Evolutionary conservation across 352 stramenopile species (phyloP), one percentile per base, ranked within the genome.

Genomic region (Phytophthora fragariae): DNA sequence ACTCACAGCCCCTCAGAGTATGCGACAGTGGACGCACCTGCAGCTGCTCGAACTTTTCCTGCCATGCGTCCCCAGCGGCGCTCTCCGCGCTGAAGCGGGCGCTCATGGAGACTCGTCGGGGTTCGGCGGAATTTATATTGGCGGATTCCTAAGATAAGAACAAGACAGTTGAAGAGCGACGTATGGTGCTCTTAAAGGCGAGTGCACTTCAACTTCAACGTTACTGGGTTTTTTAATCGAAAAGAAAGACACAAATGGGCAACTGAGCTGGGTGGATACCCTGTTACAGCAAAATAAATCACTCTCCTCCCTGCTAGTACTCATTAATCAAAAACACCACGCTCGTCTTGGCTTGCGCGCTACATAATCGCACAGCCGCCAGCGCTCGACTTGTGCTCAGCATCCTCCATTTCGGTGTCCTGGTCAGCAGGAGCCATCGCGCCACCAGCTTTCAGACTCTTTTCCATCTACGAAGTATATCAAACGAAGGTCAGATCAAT

Each of bases 1-100:
- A 5, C 15, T 11, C 14, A 50, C 15, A 11, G 14, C 41, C 41
- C 41, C 15, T 11, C 15, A 41, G 9, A 12, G 35, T 11, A 33
- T 21, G 14, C 4, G 56, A 12, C 11, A 56, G 24, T 31, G 11
- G 8, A 69, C 56, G 27, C 46, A 86, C 81, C 81, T 88, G 74
- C 2, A 84, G 59, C 71, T 88, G 79, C 65, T 84, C 70, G 41
- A 80, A 70, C 55, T 83, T 86, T 31, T 77, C 75, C 61, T 75
- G 74, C 74, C 77, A 85, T 52, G 72, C 56, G 39, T 72, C 69
- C 11, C 57, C 67, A 14, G 21, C 70, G 14, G 55, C 74, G 72
- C 63, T 73, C 47, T 75, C 68, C 12, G 74, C 60, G 53, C 72
- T 75, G 46, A 71, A 73, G 44, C 68, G 58, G 55, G 72, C 68